Conservation (phyloP, 2,329 filamentous ascomycete genomes). For the Teratosphaeria viscida region DNA sequence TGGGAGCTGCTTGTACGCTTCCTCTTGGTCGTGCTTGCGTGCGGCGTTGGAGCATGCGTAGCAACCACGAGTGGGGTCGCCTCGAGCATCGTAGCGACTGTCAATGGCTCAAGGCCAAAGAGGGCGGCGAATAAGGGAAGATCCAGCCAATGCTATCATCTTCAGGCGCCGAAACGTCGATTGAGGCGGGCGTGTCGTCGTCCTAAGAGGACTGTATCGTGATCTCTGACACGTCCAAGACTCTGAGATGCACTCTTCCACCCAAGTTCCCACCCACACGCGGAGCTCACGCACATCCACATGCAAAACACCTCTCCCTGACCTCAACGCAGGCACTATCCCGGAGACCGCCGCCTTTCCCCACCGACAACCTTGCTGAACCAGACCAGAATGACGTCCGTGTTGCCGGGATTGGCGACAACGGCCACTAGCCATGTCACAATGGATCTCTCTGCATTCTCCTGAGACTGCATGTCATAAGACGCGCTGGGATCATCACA, state of each 20-base stretch:
- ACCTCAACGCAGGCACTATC: not conserved
- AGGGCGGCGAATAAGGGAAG: not conserved
- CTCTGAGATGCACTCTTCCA: not conserved
- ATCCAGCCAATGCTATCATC: not conserved
- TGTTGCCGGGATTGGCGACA: not conserved
- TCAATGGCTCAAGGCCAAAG: not conserved
- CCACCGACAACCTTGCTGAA: not conserved
- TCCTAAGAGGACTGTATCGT: not conserved
- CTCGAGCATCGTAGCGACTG: conserved; percentile 4
- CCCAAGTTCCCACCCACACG: not conserved
- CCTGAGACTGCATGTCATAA: not conserved
- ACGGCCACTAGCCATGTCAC: not conserved
- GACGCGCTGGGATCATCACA: not conserved
- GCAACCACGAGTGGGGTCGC: not conserved
- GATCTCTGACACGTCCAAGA: not conserved
- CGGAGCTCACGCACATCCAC: not conserved
- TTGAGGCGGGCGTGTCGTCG: not conserved
- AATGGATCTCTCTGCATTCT: not conserved
- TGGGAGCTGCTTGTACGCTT: conserved; percentile 18
- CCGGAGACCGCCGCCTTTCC: not conserved
- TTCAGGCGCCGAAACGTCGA: not conserved
- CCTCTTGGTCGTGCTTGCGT: conserved; percentile 18
- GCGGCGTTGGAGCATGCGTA: conserved; percentile 1
- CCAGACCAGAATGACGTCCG: not conserved
- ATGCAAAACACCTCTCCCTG: not conserved